phyloP scores from a whole-genome alignment of 306 rosid species.

The Abrus pulchellus region DNA sequence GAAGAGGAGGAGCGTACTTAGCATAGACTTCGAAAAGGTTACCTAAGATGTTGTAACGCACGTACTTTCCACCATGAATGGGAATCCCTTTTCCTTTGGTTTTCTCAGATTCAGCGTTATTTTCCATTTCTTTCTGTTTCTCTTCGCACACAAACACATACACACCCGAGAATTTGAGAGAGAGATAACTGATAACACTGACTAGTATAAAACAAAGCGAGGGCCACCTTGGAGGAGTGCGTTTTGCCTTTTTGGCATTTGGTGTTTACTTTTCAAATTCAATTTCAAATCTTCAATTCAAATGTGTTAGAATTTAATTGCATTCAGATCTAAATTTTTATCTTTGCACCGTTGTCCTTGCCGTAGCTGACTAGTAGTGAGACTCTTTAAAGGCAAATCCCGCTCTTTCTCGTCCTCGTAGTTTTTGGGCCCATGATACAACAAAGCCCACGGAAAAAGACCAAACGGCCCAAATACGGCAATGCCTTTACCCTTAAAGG shows the following conservation, averaged over 20 bases:
- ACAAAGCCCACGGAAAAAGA: background rate
- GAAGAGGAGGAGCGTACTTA: slow-evolving; percentile 81
- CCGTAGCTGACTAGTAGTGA: background rate
- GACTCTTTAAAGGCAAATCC: background rate
- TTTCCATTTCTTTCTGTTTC: slow-evolving; percentile 39
- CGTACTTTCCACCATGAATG: slow-evolving; percentile 64
- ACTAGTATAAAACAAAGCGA: background rate
- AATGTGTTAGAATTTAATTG: background rate
- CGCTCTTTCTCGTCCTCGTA: background rate
- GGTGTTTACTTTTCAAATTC: slow-evolving; percentile 23
- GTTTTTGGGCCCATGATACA: background rate
- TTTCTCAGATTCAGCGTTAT: slow-evolving; percentile 43
- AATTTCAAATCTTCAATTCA: slow-evolving; percentile 38
- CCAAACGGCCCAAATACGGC: background rate
- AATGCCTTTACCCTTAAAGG: no score
- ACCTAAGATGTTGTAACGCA: slow-evolving; percentile 78
- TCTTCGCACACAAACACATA: background rate
- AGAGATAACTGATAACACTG: background rate
- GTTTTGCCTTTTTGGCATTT: slow-evolving; percentile 19
- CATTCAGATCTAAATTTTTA: background rate
- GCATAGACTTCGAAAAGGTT: slow-evolving; percentile 76
- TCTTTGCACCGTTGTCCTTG: background rate
- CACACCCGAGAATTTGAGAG: no score
- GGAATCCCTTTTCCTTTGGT: slow-evolving; percentile 58
- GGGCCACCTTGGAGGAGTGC: background rate